A percentile compares a stretch with the other conserved stretches of the same genome.
These are phyloP conservation scores for Ashbya aceris DNA, from an alignment of 1,139 yeast genomes.

Conservation along the genomic window DNA sequence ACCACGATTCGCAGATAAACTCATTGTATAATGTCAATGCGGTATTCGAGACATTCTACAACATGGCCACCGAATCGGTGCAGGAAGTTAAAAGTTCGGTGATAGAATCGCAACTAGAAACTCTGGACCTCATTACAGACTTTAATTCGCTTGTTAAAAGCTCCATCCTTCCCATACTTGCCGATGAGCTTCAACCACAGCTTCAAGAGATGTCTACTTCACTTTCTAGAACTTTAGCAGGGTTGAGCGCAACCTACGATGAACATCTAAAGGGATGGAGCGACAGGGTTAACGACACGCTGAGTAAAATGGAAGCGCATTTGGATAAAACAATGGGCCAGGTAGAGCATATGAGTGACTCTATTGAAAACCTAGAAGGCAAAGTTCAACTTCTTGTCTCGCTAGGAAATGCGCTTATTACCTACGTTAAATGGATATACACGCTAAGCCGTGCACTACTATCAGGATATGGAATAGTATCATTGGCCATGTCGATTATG, in stretches of 20 bases:
- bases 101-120: constrained; percentile 6
- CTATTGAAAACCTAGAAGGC: not conserved
- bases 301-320: constrained; percentile 2
- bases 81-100: not conserved
- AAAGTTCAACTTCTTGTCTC: not conserved
- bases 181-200: constrained; percentile 7
- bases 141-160: constrained; percentile 7
- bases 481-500: not conserved
- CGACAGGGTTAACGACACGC: constrained; percentile 3
- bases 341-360: constrained; percentile 3
- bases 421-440: not conserved
- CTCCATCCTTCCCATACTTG: constrained; percentile 7
- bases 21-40: constrained; percentile 8
- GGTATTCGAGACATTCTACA: constrained; percentile 1
- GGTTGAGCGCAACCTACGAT: not conserved
- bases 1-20: constrained; percentile 5
- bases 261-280: constrained; percentile 5
- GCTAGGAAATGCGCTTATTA: not conserved
- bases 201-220: constrained; percentile 2
- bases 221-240: constrained; percentile 1
- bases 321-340: constrained; percentile 2
- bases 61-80: not conserved
- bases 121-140: constrained; percentile 6
- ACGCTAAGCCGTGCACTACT: not conserved
- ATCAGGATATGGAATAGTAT: not conserved